Conservation (phyloP, 805 yeast species). For the Yarrowia bubula region DNA sequence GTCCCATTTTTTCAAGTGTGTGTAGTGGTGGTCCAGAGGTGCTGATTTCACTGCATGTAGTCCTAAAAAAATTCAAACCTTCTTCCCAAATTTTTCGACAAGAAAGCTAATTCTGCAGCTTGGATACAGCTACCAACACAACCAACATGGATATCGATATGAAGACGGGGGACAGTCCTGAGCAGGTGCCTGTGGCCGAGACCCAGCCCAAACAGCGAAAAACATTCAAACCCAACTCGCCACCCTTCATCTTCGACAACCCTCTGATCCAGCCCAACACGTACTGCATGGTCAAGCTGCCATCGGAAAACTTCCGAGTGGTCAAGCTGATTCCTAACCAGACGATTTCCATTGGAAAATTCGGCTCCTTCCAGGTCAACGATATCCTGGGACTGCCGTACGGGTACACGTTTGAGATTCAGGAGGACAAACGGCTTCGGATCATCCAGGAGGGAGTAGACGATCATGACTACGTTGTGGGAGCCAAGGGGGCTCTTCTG, state of each 20-base stretch:
- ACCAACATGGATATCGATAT: conserved; percentile 4
- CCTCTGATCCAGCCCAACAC: conserved; percentile 47
- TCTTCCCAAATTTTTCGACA: conserved; percentile 13
- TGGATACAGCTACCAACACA: not conserved
- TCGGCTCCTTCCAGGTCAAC: conserved; percentile 78
- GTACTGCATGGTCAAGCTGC: conserved; percentile 67
- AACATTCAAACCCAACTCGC: not conserved
- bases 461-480: conserved; percentile 42
- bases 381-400: conserved; percentile 75
- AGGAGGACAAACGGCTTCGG: conserved; percentile 46
- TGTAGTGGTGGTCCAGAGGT: not conserved
- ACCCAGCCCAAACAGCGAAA: not conserved
- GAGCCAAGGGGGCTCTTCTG: conserved; percentile 20
- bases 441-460: conserved; percentile 41
- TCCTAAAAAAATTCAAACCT: conserved; percentile 24
- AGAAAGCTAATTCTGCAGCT: conserved; percentile 4
- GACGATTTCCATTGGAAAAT: conserved; percentile 76
- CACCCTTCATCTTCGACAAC: conserved; percentile 27
- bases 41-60: not conserved
- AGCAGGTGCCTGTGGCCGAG: not conserved
- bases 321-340: conserved; percentile 63
- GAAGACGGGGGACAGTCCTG: not conserved
- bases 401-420: conserved; percentile 87
- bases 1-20: conserved; percentile 60
- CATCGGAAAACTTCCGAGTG: conserved; percentile 75